Conservation (phyloP, 495 filamentous ascomycete genomes). For the Alectoria sarmentosa region DNA sequence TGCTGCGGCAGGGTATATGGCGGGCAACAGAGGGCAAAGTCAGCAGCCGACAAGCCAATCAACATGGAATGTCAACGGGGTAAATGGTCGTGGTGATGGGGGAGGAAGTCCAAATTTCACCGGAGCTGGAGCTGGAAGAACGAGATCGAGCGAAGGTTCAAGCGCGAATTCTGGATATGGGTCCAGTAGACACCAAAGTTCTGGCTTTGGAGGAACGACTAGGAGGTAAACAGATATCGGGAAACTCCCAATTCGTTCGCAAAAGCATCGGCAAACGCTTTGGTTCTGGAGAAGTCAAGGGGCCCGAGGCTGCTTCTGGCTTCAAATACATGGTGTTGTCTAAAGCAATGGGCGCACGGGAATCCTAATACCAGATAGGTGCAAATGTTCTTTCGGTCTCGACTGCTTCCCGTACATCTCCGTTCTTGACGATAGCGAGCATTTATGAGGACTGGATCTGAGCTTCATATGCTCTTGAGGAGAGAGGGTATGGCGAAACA, state of each 20-base stretch:
- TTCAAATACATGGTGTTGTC: not conserved
- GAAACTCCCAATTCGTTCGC: not conserved
- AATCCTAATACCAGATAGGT: not conserved
- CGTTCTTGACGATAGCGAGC: not conserved
- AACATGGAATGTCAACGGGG: conserved; percentile 22
- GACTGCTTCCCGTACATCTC: not conserved
- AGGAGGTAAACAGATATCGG: conserved; percentile 46
- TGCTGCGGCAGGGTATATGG: conserved; percentile 61
- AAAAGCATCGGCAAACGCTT: too few species aligned
- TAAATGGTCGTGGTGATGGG: conserved; percentile 34
- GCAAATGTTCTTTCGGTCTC: not conserved
- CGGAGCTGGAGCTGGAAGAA: conserved; percentile 32
- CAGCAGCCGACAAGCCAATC: conserved; percentile 27
- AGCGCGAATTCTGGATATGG: conserved; percentile 42
- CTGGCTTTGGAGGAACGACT: conserved; percentile 84
- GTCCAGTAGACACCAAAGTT: conserved; percentile 60
- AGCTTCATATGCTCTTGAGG: not conserved
- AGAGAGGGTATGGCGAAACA: not conserved
- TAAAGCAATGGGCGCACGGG: not conserved
- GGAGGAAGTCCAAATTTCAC: conserved; percentile 41
- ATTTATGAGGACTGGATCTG: not conserved
- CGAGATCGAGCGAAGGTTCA: conserved; percentile 35
- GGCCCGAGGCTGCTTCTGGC: not conserved
- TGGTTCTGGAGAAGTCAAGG: not conserved
- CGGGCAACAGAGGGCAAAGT: conserved; percentile 47